Evolutionary conservation across 2,329 filamentous ascomycete species (phyloP).

Genomic region (Microsporum ferrugineum): DNA sequence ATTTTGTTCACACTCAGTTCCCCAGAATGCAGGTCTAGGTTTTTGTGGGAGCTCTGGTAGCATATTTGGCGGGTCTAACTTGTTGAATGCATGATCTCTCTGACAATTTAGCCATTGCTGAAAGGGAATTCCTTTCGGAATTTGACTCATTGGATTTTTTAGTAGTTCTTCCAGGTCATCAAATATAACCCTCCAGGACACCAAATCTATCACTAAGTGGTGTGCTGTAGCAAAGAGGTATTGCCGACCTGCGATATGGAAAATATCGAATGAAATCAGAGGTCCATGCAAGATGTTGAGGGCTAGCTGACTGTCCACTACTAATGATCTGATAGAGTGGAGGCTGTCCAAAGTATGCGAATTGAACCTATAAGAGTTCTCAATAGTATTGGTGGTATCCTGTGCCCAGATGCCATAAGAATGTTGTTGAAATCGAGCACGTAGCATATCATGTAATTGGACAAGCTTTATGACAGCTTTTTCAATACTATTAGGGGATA

Average conservation of each 20-base stretch:
- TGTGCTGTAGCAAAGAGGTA: slow-evolving; percentile 8
- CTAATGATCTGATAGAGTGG: not conserved
- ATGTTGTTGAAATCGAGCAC: not conserved
- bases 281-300: slow-evolving; percentile 23
- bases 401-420: not conserved
- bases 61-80: no score
- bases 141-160: no score
- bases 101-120: no score
- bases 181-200: slow-evolving; percentile 17
- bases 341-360: not conserved
- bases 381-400: no score
- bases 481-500: not conserved
- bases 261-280: not conserved
- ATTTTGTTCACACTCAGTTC: no score
- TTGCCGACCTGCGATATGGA: not conserved
- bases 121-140: no score
- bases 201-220: slow-evolving; percentile 15
- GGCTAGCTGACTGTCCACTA: slow-evolving; percentile 18
- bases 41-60: no score
- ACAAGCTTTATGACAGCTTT: not conserved
- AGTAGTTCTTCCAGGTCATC: slow-evolving; percentile 3
- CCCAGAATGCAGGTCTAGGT: no score
- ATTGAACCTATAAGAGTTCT: not conserved
- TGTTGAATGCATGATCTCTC: no score
- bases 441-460: not conserved